Evolutionary conservation across 441 rosid species (phyloP).

Genomic region (Aquilaria agallochum): DNA sequence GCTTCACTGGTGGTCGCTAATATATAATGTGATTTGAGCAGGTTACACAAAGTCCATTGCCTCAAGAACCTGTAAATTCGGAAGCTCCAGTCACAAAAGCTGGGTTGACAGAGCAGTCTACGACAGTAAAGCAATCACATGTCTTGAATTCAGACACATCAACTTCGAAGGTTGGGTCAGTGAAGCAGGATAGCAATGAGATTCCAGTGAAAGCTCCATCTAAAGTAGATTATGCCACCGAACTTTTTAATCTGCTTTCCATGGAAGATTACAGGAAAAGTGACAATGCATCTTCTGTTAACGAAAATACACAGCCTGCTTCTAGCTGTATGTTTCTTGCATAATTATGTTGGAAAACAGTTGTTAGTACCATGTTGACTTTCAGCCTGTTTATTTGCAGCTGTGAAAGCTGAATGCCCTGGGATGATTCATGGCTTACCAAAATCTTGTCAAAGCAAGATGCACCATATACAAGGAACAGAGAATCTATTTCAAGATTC

Average conservation of each 20-base stretch:
- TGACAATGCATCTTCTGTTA: conserved; percentile 15
- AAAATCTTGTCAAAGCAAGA: conserved; percentile 21
- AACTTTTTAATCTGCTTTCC: conserved; percentile 60
- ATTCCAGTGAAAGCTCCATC: conserved; percentile 20
- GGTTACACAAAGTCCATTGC: conserved; percentile 26
- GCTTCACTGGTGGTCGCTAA: no score
- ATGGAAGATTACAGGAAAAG: conserved; percentile 41
- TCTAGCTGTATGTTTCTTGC: conserved; percentile 25
- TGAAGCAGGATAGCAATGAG: conserved; percentile 19
- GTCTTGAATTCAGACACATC: conserved; percentile 26
- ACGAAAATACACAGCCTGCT: conserved; percentile 17
- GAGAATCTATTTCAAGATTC: conserved; percentile 16
- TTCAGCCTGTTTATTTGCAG: conserved; percentile 27
- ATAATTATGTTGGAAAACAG: neutral
- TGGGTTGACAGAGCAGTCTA: conserved; percentile 20
- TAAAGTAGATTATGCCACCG: conserved; percentile 62
- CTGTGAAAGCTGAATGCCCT: conserved; percentile 27
- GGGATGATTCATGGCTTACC: conserved; percentile 17
- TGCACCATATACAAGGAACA: conserved; percentile 15
- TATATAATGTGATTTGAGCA: conserved; percentile 12
- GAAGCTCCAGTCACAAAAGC: conserved; percentile 26
- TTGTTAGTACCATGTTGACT: conserved; percentile 8
- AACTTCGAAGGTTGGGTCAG: conserved; percentile 22
- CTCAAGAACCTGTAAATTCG: conserved; percentile 22
- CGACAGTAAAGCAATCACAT: no score